These are phyloP conservation scores for Pelargonium cotyledonis DNA, from an alignment of 441 rosid species.

Conservation along the genomic window DNA sequence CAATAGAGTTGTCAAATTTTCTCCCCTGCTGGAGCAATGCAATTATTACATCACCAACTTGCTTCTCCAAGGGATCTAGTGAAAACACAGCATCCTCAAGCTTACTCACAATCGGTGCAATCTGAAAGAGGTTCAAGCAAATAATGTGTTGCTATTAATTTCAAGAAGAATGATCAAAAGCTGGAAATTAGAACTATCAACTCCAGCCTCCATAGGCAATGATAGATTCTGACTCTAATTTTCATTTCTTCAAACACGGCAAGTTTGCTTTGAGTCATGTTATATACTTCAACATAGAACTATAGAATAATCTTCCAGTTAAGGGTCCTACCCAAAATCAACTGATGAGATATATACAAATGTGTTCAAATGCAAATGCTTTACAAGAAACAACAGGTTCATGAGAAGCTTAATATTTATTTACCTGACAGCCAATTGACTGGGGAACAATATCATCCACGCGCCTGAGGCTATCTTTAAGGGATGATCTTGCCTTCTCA, in stretches of 20 bases:
- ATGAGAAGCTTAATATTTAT: background rate
- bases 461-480: conserved; percentile 72
- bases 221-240: background rate
- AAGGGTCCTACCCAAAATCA: background rate
- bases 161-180: background rate
- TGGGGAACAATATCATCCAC: conserved; percentile 93
- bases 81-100: conserved; percentile 57
- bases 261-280: background rate
- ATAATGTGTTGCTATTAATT: conserved; percentile 17
- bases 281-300: background rate
- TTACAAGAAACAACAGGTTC: conserved; percentile 1
- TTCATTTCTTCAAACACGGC: no score
- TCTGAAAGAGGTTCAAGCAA: conserved; percentile 40
- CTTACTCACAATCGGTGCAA: conserved; percentile 70
- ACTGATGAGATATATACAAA: background rate
- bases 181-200: background rate
- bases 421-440: conserved; percentile 84
- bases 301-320: background rate
- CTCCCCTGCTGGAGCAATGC: conserved; percentile 83
- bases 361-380: background rate
- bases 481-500: conserved; percentile 70
- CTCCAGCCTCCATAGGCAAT: background rate
- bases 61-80: conserved; percentile 73
- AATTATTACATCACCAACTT: conserved; percentile 88
- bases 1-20: conserved; percentile 54